Conservation (phyloP, 1,284 basidiomycete genomes). For the Boletus sp. region DNA sequence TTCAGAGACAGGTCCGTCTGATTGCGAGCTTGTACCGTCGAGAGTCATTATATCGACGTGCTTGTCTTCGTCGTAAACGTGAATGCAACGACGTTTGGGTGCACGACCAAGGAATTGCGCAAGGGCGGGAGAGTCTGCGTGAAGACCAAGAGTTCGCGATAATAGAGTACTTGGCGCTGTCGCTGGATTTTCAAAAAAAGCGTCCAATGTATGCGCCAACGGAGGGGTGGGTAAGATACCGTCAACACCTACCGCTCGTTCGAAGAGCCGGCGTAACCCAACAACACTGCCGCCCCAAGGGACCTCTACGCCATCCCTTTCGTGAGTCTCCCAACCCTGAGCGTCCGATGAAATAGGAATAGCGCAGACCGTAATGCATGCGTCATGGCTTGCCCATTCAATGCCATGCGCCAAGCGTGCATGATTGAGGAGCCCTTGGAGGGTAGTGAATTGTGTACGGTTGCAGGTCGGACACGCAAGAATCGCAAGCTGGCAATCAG, state of each 20-base stretch:
- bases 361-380: conserved; percentile 66
- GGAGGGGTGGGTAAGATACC: conserved; percentile 14
- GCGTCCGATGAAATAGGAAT: conserved; percentile 39
- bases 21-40: conserved; percentile 1
- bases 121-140: conserved; percentile 65
- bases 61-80: conserved; percentile 44
- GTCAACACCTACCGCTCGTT: conserved; percentile 59
- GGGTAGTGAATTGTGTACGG: conserved; percentile 62
- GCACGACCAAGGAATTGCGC: conserved; percentile 66
- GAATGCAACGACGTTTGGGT: conserved; percentile 53
- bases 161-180: conserved; percentile 39
- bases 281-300: conserved; percentile 38
- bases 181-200: conserved; percentile 3
- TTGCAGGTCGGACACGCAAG: conserved; percentile 60
- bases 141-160: conserved; percentile 61
- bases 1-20: not conserved
- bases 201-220: conserved; percentile 8
- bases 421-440: conserved; percentile 75
- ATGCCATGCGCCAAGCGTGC: conserved; percentile 62
- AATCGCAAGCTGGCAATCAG: conserved; percentile 37
- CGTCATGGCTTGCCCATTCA: conserved; percentile 72
- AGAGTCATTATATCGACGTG: conserved; percentile 37
- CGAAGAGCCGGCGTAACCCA: conserved; percentile 62
- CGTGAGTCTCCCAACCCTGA: conserved; percentile 44
- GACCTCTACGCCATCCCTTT: conserved; percentile 54